Base-by-base conservation (phyloP, 306 rosid genomes). In the Prunus mira region DNA sequence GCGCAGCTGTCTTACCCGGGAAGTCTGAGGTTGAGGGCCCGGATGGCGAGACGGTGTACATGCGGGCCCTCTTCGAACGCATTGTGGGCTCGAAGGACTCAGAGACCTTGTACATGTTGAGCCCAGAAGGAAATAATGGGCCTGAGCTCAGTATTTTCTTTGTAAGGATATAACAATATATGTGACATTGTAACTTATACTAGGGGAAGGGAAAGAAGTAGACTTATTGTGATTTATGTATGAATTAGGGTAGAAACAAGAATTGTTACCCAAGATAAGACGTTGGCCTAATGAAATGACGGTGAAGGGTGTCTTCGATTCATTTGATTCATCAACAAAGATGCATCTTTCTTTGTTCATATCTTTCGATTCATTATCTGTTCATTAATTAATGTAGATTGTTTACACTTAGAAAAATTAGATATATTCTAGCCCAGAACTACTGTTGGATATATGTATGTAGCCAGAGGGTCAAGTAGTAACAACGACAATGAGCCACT, bases 111-210 rank as follows among this genome's bases (percentile, higher is more conserved):
- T 91, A 93, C 54, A 88, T 93, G 98, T 72, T 91, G 81, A 91
- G 93, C 68, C 98, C 98, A 0, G 96, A 91, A 13, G 97, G 85
- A 1, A 87, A 82, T 55, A 62, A 22, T 63, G 98, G 93, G 3
- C 98, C 97, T 47, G 97, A 91, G 71, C 85, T 93, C 70, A 91
- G 91, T 67, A 72, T 93, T 5, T 93, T 93, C 78, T 91, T 93
- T 82, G 96, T 91, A 0, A 82, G 97, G 75, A 57, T 93, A 65
- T 86, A 7, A 32, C 5, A 1, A 5, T 32, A 5, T 32, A 32
- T 5, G 7, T 5, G 70, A 81, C 28, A 32, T 14, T 55, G n/a
- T 24, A 15, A 12, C 25, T 60, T 13, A 25, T 49, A 47, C 1
- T 49, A 49, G 18, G 54, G 54, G 15, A 49, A 49, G 18, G 54